A percentile compares a stretch with the other conserved stretches of the same genome.
These are phyloP conservation scores for Backusella mclennaniae DNA, from an alignment of 192 early-diverging fungal species.

Conservation along the genomic window DNA sequence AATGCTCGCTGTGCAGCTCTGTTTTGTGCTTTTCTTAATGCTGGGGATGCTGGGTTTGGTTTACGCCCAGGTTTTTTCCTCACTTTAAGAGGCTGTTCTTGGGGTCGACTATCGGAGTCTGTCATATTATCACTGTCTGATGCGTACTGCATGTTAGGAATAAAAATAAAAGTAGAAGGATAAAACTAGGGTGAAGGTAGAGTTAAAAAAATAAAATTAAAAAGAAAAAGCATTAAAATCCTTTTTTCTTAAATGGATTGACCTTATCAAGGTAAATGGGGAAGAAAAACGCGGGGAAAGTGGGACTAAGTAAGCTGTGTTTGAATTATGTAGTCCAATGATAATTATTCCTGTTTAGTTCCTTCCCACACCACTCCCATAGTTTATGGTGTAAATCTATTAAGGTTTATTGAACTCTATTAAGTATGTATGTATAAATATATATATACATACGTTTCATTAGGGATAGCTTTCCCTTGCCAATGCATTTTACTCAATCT, in stretches of 20 bases:
- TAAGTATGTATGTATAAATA: neutral
- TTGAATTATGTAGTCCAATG: neutral
- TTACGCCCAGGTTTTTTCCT: conserved; percentile 61
- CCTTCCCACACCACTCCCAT: neutral
- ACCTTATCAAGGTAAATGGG: neutral
- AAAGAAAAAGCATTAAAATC: neutral
- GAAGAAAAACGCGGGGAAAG: conserved; percentile 4
- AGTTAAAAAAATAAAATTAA: neutral
- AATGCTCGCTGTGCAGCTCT: conserved; percentile 88
- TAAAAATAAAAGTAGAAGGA: neutral
- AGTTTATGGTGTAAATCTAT: neutral
- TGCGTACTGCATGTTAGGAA: neutral
- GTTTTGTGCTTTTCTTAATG: conserved; percentile 73
- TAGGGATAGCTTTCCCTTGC: neutral
- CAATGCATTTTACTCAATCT: neutral
- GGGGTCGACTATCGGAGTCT: neutral
- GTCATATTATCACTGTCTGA: conserved; percentile 3
- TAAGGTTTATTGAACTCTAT: conserved; percentile 1
- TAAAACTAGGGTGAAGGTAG: neutral
- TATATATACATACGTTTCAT: neutral
- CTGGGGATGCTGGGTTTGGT: conserved; percentile 64
- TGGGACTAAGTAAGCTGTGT: neutral
- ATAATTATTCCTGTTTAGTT: neutral
- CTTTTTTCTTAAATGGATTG: neutral
- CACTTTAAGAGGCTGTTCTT: neutral